Conservation (phyloP, 331 rosid genomes). For the Saraca asoca region DNA sequence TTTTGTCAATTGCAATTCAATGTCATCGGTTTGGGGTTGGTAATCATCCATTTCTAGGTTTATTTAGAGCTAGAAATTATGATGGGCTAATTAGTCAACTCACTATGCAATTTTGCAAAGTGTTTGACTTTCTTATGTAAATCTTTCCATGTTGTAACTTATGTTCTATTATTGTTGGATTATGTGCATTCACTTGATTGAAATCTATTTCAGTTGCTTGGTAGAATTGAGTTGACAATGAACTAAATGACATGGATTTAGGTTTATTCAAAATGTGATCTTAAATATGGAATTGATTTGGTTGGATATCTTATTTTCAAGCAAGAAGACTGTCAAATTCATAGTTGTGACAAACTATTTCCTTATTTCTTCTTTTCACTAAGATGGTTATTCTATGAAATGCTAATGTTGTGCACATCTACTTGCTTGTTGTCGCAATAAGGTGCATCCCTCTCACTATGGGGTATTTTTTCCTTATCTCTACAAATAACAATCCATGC, state of each 20-base stretch:
- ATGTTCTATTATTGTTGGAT: background rate
- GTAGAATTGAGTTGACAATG: too few relatives aligned
- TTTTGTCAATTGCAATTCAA: background rate
- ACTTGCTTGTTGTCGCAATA: slow-evolving; percentile 2
- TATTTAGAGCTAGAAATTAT: background rate
- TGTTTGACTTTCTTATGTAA: slow-evolving; percentile 24
- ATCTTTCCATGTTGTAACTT: background rate
- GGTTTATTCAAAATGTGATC: background rate
- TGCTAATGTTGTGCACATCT: background rate
- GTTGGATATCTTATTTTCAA: background rate
- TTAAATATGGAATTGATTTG: background rate
- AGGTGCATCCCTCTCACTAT: background rate
- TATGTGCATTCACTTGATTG: background rate
- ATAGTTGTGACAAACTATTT: background rate
- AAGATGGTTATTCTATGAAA: background rate
- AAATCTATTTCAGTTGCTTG: too few relatives aligned
- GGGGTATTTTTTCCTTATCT: background rate
- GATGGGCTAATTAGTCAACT: background rate
- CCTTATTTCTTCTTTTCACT: background rate
- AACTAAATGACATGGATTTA: background rate
- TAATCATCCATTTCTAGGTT: background rate
- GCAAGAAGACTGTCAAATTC: background rate
- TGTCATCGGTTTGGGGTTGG: too few relatives aligned
- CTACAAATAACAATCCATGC: too few relatives aligned
- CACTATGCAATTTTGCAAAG: slow-evolving; percentile 4